A percentile compares a stretch with the other conserved stretches of the same genome.
phyloP scores from a whole-genome alignment of 2,329 filamentous ascomycete genomes.

The Aspergillus puulaauensis region DNA sequence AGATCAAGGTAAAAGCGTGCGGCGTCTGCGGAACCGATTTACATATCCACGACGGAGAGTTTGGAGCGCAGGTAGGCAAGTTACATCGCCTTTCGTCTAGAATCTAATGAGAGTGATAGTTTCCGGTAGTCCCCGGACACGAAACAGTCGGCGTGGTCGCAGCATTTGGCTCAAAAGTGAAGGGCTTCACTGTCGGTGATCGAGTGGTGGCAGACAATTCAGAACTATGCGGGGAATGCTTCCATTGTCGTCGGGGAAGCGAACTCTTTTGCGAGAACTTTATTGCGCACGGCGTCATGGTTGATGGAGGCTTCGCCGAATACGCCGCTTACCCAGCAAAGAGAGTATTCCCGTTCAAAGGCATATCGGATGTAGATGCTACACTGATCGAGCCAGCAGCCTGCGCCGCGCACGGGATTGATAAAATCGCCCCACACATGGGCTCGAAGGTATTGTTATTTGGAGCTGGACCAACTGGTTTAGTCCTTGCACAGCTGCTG shows the following conservation, averaged over 20 bases:
- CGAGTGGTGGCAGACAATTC: conserved; percentile 58
- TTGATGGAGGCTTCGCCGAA: conserved; percentile 72
- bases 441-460: conserved; percentile 67
- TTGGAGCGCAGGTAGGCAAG: conserved; percentile 52
- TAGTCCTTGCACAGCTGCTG: conserved; percentile 63
- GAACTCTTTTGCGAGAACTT: conserved; percentile 69
- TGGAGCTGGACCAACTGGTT: conserved; percentile 67
- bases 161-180: conserved; percentile 58
- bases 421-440: conserved; percentile 66
- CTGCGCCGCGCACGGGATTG: conserved; percentile 67
- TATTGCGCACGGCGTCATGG: conserved; percentile 57
- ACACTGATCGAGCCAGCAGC: conserved; percentile 70
- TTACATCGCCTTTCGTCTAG: background rate
- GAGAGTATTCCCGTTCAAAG: conserved; percentile 66
- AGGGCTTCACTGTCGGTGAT: conserved; percentile 61
- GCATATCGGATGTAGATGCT: conserved; percentile 65
- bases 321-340: conserved; percentile 60
- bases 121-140: conserved; percentile 67
- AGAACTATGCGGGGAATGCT: conserved; percentile 68
- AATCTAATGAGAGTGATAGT: conserved; percentile 37
- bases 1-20: conserved; percentile 67
- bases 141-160: conserved; percentile 68
- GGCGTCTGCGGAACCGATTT: conserved; percentile 61
- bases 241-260: conserved; percentile 70
- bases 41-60: conserved; percentile 64